These are phyloP conservation scores for Leucocoprinus birnbaumii DNA, from an alignment of 768 basidiomycete species.

Conservation along the genomic window DNA sequence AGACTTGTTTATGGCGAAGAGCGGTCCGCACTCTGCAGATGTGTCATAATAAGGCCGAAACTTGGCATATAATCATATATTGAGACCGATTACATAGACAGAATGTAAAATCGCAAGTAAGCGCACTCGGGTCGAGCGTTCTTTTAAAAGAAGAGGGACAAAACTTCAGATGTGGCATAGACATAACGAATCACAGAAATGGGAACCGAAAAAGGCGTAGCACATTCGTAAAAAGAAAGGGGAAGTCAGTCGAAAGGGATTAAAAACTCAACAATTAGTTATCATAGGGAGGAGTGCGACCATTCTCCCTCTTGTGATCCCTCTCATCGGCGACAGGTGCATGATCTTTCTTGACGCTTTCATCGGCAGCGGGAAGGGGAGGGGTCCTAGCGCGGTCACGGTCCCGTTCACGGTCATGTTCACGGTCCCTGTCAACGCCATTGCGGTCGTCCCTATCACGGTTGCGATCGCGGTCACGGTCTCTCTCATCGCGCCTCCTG, in stretches of 20 bases:
- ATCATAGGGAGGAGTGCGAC: slow-evolving; percentile 61
- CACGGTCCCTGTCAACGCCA: slow-evolving; percentile 29
- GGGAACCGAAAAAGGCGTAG: not conserved
- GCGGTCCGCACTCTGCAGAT: not conserved
- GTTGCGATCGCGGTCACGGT: slow-evolving; percentile 25
- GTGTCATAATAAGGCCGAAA: slow-evolving; percentile 6
- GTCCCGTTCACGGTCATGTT: slow-evolving; percentile 22
- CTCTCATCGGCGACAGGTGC: slow-evolving; percentile 25
- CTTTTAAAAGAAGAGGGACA: not conserved
- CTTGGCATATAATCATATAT: slow-evolving; percentile 11
- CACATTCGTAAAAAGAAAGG: not conserved
- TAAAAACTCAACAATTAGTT: slow-evolving; percentile 29
- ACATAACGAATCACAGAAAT: not conserved
- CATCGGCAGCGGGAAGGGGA: slow-evolving; percentile 12
- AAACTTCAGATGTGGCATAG: not conserved
- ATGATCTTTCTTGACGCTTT: slow-evolving; percentile 22
- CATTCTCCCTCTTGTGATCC: slow-evolving; percentile 43
- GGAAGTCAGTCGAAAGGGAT: not conserved
- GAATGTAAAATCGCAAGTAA: not conserved
- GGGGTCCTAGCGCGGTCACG: slow-evolving; percentile 18
- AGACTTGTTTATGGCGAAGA: no score
- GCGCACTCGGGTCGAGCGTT: not conserved
- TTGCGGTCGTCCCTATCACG: slow-evolving; percentile 45
- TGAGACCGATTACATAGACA: slow-evolving; percentile 10
- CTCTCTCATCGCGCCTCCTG: slow-evolving; percentile 19